Evolutionary conservation across 768 basidiomycete genomes (phyloP).

Genomic region (Macrolepiota albuminosa): DNA sequence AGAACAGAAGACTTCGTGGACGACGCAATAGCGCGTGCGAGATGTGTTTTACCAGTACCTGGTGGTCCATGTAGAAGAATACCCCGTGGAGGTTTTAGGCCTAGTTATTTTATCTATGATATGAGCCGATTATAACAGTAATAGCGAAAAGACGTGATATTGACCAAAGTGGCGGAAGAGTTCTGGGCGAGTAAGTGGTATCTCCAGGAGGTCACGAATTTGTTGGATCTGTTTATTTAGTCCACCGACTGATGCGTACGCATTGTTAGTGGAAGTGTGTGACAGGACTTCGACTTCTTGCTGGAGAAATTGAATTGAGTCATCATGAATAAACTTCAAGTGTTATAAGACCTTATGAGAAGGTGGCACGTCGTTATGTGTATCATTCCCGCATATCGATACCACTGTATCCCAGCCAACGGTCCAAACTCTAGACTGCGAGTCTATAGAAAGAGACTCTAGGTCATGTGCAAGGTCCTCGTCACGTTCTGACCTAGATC

Average conservation of each 20-base stretch:
- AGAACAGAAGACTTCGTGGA: conserved; percentile 87
- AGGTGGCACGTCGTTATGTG: conserved; percentile 16
- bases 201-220: conserved; percentile 81
- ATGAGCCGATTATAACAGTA: conserved; percentile 1
- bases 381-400: conserved; percentile 31
- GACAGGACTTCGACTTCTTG: conserved; percentile 43
- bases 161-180: conserved; percentile 73
- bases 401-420: conserved; percentile 68
- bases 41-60: conserved; percentile 96
- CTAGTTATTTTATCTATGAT: conserved; percentile 25
- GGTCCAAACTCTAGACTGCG: conserved; percentile 46
- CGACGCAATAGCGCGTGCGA: conserved; percentile 89
- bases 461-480: conserved; percentile 37
- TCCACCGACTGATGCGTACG: conserved; percentile 86
- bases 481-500: conserved; percentile 13
- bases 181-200: conserved; percentile 79
- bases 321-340: conserved; percentile 3
- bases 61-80: conserved; percentile 94
- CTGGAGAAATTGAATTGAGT: conserved; percentile 24
- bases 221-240: conserved; percentile 82
- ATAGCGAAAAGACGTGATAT: conserved; percentile 18
- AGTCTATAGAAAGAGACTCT: conserved; percentile 37
- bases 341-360: conserved; percentile 31
- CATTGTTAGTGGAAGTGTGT: conserved; percentile 39
- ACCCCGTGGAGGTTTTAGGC: conserved; percentile 94